phyloP scores from a whole-genome alignment of 2,329 filamentous ascomycete genomes.

The Fusarium sp. region DNA sequence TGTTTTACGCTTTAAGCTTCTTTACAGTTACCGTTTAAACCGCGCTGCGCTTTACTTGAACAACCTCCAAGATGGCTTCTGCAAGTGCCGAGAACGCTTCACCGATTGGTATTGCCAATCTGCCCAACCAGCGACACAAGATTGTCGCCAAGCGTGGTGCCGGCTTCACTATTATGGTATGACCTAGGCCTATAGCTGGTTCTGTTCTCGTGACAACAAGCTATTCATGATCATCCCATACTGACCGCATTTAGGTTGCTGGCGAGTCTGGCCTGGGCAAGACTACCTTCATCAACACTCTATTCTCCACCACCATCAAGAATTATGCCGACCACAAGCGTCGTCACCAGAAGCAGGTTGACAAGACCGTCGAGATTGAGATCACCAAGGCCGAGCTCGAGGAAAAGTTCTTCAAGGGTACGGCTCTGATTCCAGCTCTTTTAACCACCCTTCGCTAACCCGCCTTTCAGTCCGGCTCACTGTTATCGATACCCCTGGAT shows the following conservation, averaged over 20 bases:
- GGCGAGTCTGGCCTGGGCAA: conserved; percentile 98
- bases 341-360: conserved; percentile 98
- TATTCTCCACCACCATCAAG: conserved; percentile 99
- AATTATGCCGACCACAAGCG: conserved; percentile 99
- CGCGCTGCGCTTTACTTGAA: conserved; percentile 13
- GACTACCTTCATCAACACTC: conserved; percentile 99
- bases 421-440: conserved; percentile 10
- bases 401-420: conserved; percentile 99
- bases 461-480: conserved; percentile 82
- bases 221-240: conserved; percentile 5
- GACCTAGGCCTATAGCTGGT: conserved; percentile 34
- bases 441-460: conserved; percentile 31
- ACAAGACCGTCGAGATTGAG: conserved; percentile 99
- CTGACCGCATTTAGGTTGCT: conserved; percentile 73
- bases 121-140: conserved; percentile 79
- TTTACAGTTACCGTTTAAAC: conserved; percentile 15
- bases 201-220: not conserved
- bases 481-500: conserved; percentile 98
- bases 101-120: conserved; percentile 78
- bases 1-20: conserved; percentile 20
- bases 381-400: conserved; percentile 99
- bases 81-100: conserved; percentile 68
- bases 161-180: conserved; percentile 98
- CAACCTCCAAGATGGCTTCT: conserved; percentile 60
- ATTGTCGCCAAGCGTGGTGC: conserved; percentile 87